Evolutionary conservation across 208 protist genomes (phyloP).

Genomic region (Leptomonas seymouri): DNA sequence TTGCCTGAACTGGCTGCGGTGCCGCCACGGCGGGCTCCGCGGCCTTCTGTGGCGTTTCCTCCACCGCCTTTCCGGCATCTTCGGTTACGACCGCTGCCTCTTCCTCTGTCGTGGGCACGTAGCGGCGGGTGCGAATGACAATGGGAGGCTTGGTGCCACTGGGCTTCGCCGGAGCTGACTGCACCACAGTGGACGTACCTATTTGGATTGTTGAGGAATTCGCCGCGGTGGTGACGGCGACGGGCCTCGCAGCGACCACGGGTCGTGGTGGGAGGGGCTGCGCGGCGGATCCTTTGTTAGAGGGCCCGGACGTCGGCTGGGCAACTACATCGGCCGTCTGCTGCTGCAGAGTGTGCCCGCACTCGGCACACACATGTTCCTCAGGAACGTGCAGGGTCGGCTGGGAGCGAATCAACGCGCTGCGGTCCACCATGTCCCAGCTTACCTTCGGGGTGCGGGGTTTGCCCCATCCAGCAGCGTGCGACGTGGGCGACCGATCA

Average conservation of each 20-base stretch:
- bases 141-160: slow-evolving; percentile 27
- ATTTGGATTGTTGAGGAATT: neutral
- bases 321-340: slow-evolving; percentile 4
- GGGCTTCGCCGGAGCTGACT: slow-evolving; percentile 24
- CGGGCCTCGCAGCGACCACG: neutral
- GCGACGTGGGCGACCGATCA: neutral
- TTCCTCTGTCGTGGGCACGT: slow-evolving; percentile 20
- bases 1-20: slow-evolving; percentile 20
- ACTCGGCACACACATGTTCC: neutral
- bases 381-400: neutral
- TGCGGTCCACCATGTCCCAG: slow-evolving; percentile 27
- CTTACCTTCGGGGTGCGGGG: slow-evolving; percentile 14
- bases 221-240: slow-evolving; percentile 5
- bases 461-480: slow-evolving; percentile 5
- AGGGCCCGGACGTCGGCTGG: neutral
- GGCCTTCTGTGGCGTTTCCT: neutral
- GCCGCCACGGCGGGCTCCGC: neutral
- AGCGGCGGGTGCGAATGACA: slow-evolving; percentile 38
- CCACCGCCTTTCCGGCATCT: no score
- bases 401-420: neutral
- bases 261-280: slow-evolving; percentile 1
- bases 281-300: neutral
- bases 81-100: slow-evolving; percentile 3
- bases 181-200: slow-evolving; percentile 13
- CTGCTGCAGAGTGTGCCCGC: neutral